Evolutionary conservation across 2,329 filamentous ascomycete genomes (phyloP), one percentile per base, ranked within the genome.

Genomic region (Paecilomyces variotii): DNA sequence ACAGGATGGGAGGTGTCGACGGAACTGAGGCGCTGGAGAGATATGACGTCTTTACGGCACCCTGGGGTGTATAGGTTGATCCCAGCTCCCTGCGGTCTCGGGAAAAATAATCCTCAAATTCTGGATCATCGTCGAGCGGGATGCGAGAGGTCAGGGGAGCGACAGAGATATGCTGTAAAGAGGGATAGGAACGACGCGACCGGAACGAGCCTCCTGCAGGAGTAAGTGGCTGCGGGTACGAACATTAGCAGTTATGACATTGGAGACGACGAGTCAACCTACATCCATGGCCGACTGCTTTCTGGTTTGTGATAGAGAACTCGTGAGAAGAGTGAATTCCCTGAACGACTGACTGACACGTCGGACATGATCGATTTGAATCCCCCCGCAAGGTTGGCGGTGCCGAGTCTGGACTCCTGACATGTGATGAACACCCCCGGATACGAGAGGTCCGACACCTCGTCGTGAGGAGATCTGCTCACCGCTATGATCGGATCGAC

Each of bases 101-200:
- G 30, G 65, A 65, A 60, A 72, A 71, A 59, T 73, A 74, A 57
- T 73, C 70, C 26, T 59, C 61, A 30, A 72, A 65, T 32, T 74
- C 70, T 34, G 61, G 60, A 60, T 77, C 72, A 62, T 78, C 75
- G 59, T 82, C 80, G 65, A 81, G 77, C 24, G 79, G 79, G 65
- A 82, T 82, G 68, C 77, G 78, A 55, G 79, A 76, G 57, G 79
- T 82, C 58, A 87, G 76, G 45, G 84, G 84, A 64, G 83, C 82
- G n/a, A 86, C 77, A 51, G 84, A 84, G 61, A 86, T 78, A 65
- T 84, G 79, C 64, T 81, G 74, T 56, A 87, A 77, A 61, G 84
- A 84, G 54, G 82, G 82, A 64, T 83, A 82, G 55, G 83, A 85
- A 58, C 84, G 82, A 54, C 80, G 79, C 51, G 73, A 74, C 32